Evolutionary conservation across 345 rosid species (phyloP).

Genomic region (Tarenaya hassleriana): DNA sequence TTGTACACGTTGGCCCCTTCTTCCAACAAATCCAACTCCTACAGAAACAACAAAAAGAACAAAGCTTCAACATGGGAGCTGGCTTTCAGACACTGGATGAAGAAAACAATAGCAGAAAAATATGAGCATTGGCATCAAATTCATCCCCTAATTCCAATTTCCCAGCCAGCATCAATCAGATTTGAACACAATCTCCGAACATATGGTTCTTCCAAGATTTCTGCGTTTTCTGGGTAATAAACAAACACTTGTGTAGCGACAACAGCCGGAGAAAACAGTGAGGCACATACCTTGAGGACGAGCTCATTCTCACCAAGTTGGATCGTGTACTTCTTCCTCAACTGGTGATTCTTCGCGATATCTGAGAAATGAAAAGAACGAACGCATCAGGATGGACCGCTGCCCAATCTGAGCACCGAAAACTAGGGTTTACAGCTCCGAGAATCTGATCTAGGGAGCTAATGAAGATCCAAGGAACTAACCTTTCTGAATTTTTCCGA

Average conservation of each 20-base stretch:
- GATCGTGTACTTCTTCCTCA: constrained; percentile 85
- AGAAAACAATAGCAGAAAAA: neutral
- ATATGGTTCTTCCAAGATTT: neutral
- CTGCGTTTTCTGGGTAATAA: neutral
- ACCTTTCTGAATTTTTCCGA: constrained; percentile 83
- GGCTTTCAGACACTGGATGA: neutral
- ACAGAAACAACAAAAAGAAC: constrained; percentile 16
- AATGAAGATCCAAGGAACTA: neutral
- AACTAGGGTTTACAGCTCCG: constrained; percentile 16
- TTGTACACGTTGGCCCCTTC: constrained; percentile 90
- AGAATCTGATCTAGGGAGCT: no score
- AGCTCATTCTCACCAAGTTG: constrained; percentile 97
- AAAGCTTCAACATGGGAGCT: neutral
- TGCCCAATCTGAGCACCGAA: neutral
- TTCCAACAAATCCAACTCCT: constrained; percentile 83
- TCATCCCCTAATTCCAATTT: neutral
- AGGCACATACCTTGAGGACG: constrained; percentile 60
- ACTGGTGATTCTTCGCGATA: constrained; percentile 81
- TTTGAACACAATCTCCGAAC: neutral
- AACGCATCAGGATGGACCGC: constrained; percentile 9
- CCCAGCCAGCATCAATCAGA: constrained; percentile 3
- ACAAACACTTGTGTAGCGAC: neutral
- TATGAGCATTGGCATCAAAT: neutral
- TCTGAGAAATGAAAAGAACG: constrained; percentile 32
- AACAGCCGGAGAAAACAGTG: constrained; percentile 4